Percentiles rank a stretch among this genome's conserved stretches.
phyloP scores from a whole-genome alignment of 208 protist genomes.

The Herpetomonas samuelpessoai region DNA sequence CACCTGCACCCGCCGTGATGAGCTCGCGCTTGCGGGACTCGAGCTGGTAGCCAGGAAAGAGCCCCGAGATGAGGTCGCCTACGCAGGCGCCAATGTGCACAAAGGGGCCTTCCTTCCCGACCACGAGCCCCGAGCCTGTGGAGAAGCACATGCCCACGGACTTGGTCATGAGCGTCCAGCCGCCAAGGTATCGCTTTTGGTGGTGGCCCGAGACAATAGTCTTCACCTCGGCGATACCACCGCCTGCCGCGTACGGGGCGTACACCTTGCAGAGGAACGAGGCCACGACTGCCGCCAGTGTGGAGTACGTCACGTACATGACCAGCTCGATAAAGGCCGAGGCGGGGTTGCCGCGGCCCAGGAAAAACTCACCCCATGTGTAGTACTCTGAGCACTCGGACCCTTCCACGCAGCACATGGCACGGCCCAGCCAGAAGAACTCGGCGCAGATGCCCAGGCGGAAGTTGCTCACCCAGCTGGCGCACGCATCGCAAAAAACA shows the following conservation, averaged over 20 bases:
- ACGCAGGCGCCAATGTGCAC: conserved; percentile 88
- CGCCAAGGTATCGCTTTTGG: conserved; percentile 61
- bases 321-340: conserved; percentile 40
- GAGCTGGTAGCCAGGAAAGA: conserved; percentile 58
- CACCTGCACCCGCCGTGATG: conserved; percentile 64
- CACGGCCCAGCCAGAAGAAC: conserved; percentile 59
- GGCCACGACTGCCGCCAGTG: conserved; percentile 31
- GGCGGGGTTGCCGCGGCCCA: conserved; percentile 39
- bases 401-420: conserved; percentile 48
- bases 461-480: conserved; percentile 59
- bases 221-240: conserved; percentile 89
- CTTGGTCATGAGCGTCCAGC: conserved; percentile 80
- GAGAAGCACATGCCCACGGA: conserved; percentile 68
- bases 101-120: conserved; percentile 89
- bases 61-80: conserved; percentile 47
- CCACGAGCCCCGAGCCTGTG: conserved; percentile 70
- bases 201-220: conserved; percentile 79
- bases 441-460: conserved; percentile 53
- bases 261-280: conserved; percentile 63
- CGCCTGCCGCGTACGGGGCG: conserved; percentile 73
- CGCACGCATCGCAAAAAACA: conserved; percentile 63
- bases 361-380: conserved; percentile 62
- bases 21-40: conserved; percentile 63
- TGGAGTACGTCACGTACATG: conserved; percentile 55
- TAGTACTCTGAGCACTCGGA: conserved; percentile 44